Evolutionary conservation across 371 early-diverging fungal species (phyloP).

Genomic region (Polyrhizophydium stewartii): DNA sequence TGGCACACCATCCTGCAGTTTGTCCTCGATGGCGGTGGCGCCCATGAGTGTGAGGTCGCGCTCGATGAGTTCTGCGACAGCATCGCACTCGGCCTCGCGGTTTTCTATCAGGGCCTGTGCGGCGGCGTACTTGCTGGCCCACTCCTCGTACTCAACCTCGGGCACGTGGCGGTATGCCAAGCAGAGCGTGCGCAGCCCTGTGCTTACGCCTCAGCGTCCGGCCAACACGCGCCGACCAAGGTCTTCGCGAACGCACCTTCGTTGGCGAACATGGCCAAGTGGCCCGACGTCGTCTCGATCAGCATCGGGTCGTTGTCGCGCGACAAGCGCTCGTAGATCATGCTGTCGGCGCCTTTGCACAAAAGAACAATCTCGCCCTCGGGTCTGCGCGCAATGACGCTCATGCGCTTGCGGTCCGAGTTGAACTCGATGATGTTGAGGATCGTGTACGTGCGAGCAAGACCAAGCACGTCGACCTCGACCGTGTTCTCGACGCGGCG

Average conservation of each 20-base stretch:
- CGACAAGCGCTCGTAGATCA: conserved; percentile 74
- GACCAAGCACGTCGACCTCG: conserved; percentile 37
- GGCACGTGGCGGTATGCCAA: conserved; percentile 69
- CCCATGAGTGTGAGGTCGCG: conserved; percentile 77
- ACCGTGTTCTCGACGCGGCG: conserved; percentile 50
- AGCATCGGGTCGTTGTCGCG: conserved; percentile 13
- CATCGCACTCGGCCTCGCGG: conserved; percentile 68
- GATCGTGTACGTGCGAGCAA: conserved; percentile 36
- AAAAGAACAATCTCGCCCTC: conserved; percentile 73
- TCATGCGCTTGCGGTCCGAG: conserved; percentile 93
- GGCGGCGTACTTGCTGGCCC: conserved; percentile 59
- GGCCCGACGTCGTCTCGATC: conserved; percentile 26
- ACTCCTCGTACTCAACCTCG: conserved; percentile 64
- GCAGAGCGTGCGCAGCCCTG: conserved; percentile 87
- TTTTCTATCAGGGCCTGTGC: conserved; percentile 72
- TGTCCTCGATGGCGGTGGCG: conserved; percentile 98
- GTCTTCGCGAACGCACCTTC: no score
- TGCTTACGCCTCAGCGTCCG: no score
- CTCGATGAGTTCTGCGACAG: conserved; percentile 75
- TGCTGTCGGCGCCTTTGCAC: conserved; percentile 96
- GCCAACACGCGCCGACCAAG: conserved; percentile 13
- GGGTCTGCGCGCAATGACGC: conserved; percentile 77
- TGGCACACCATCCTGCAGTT: conserved; percentile 93
- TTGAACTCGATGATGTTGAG: conserved; percentile 77
- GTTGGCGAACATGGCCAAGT: conserved; percentile 59